These are phyloP conservation scores for Purpureocillium takamizusanense DNA, from an alignment of 2,329 filamentous ascomycete genomes.

Conservation along the genomic window DNA sequence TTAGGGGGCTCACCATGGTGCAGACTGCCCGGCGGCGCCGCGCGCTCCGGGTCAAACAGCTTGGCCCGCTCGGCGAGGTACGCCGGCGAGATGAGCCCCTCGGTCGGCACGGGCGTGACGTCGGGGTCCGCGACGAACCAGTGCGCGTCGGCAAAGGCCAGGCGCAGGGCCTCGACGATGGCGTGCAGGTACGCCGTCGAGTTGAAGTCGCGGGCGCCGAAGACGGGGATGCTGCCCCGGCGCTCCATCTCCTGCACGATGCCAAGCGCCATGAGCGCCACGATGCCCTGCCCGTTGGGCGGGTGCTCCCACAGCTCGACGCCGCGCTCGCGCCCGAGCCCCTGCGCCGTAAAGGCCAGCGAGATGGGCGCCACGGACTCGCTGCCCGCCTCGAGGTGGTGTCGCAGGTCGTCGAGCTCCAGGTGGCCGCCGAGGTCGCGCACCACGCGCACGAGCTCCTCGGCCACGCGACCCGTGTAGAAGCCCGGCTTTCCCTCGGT, in stretches of 20 bases:
- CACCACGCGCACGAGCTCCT: slow-evolving; percentile 72
- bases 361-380: slow-evolving; percentile 83
- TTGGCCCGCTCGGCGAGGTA: slow-evolving; percentile 66
- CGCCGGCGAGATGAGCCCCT: slow-evolving; percentile 57
- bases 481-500: slow-evolving; percentile 82
- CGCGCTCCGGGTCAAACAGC: slow-evolving; percentile 47
- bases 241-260: slow-evolving; percentile 82
- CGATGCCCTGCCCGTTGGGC: slow-evolving; percentile 91
- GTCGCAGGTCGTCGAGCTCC: slow-evolving; percentile 67
- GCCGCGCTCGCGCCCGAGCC: slow-evolving; percentile 31
- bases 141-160: slow-evolving; percentile 79
- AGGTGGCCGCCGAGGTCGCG: slow-evolving; percentile 68
- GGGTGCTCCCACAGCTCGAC: slow-evolving; percentile 94
- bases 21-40: slow-evolving; percentile 50
- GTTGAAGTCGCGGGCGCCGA: slow-evolving; percentile 68
- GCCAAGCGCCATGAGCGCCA: slow-evolving; percentile 87
- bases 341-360: slow-evolving; percentile 64
- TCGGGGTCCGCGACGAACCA: slow-evolving; percentile 89
- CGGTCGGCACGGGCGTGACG: slow-evolving; percentile 56
- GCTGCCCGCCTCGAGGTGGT: slow-evolving; percentile 59
- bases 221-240: slow-evolving; percentile 63
- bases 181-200: slow-evolving; percentile 73
- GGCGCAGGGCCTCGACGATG: slow-evolving; percentile 77
- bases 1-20: slow-evolving; percentile 59
- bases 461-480: slow-evolving; percentile 76